A percentile compares a stretch with the other conserved stretches of the same genome.
These are phyloP conservation scores for Phytopythium cucurbitacearum DNA, from an alignment of 352 stramenopile species.

Conservation along the genomic window DNA sequence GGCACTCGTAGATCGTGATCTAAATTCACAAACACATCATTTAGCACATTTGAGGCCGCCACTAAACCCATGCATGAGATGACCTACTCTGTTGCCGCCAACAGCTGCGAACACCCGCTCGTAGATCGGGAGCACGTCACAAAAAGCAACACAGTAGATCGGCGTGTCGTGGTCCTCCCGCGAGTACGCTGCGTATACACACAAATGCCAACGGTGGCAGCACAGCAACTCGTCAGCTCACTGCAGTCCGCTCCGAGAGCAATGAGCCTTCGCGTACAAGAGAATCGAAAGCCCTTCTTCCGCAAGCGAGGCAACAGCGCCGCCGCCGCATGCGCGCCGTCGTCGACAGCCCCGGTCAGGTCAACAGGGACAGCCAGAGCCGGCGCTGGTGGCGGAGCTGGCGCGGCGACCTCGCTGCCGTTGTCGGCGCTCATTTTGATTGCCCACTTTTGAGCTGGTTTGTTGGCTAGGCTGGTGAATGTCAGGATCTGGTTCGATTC, in stretches of 20 bases:
- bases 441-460: no score
- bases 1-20: conserved; percentile 76
- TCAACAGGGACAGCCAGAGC: no score
- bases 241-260: not conserved
- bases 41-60: not conserved
- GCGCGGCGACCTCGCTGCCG: no score
- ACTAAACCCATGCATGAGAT: not conserved
- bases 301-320: conserved; percentile 42
- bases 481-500: no score
- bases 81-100: conserved; percentile 59
- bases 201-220: conserved; percentile 1
- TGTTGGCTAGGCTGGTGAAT: no score
- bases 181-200: conserved; percentile 39
- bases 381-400: no score
- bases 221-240: not conserved
- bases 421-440: no score
- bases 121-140: conserved; percentile 58
- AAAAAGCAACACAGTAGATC: conserved; percentile 77
- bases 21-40: conserved; percentile 8
- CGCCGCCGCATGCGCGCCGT: conserved; percentile 1
- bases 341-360: no score
- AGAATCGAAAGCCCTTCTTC: conserved; percentile 69
- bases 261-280: conserved; percentile 23
- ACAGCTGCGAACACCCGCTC: conserved; percentile 70
- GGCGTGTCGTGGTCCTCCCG: conserved; percentile 71